A percentile compares a stretch with the other conserved stretches of the same genome.
Evolutionary conservation across 176 grass and related monocot genomes (phyloP).

Genomic region (Themeda triandra): DNA sequence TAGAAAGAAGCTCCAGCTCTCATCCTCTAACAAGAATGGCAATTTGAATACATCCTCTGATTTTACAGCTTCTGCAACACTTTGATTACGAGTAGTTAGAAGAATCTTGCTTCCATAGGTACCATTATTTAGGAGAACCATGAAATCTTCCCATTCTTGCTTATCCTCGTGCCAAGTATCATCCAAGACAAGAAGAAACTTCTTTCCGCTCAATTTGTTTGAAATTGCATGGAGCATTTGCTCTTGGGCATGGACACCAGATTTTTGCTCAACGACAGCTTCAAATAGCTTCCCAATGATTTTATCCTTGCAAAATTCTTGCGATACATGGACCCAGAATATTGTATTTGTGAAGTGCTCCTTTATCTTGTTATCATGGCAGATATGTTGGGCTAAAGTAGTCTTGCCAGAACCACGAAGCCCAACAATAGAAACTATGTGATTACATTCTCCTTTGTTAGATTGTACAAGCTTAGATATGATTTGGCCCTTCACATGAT

Average conservation of each 20-base stretch:
- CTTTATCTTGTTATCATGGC: not conserved
- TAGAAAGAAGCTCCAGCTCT: slow-evolving; percentile 1
- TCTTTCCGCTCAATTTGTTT: not conserved
- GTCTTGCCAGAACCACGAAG: slow-evolving; percentile 30
- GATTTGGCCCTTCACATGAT: not conserved
- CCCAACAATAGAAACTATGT: slow-evolving; percentile 16
- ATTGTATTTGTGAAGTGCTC: slow-evolving; percentile 13
- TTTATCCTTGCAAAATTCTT: not conserved
- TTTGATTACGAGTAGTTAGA: slow-evolving; percentile 8
- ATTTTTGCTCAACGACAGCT: not conserved
- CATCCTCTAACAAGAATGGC: not conserved
- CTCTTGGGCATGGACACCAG: not conserved
- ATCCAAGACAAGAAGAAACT: slow-evolving; percentile 30
- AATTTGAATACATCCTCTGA: not conserved
- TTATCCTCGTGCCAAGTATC: slow-evolving; percentile 21
- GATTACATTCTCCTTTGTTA: not conserved
- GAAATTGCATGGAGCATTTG: not conserved
- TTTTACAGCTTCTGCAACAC: not conserved
- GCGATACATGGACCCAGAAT: not conserved
- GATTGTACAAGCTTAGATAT: not conserved
- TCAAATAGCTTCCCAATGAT: slow-evolving; percentile 14
- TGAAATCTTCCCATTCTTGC: not conserved
- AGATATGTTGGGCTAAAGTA: slow-evolving; percentile 13
- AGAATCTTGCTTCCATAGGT: slow-evolving; percentile 22
- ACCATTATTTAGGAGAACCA: not conserved